A percentile compares a stretch with the other conserved stretches of the same genome.
phyloP scores from a whole-genome alignment of 2,329 filamentous ascomycete species.

The Cytospora leucostoma region DNA sequence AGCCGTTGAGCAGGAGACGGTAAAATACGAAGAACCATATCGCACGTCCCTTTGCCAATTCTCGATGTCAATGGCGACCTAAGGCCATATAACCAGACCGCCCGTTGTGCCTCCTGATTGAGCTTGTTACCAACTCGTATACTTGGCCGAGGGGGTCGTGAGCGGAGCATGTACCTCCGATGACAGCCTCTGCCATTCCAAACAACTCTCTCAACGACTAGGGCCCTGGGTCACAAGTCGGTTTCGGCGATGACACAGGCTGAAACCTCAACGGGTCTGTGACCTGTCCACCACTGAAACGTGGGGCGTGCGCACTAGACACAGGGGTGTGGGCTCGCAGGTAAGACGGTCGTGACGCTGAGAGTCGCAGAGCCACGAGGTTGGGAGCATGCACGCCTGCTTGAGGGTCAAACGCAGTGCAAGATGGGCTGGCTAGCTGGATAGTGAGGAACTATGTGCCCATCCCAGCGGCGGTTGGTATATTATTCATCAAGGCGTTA shows the following conservation, averaged over 20 bases:
- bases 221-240: too few relatives aligned
- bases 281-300: slow-evolving; percentile 23
- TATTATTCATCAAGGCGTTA: background rate
- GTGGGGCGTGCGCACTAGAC: slow-evolving; percentile 2
- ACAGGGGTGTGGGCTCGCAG: background rate
- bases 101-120: too few relatives aligned
- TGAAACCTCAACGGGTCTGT: slow-evolving; percentile 27
- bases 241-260: background rate
- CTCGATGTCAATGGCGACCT: too few relatives aligned
- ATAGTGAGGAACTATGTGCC: background rate
- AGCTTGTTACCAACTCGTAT: too few relatives aligned
- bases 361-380: background rate
- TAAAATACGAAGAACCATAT: too few relatives aligned
- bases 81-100: too few relatives aligned
- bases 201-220: too few relatives aligned
- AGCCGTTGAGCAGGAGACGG: too few relatives aligned
- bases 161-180: too few relatives aligned
- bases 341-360: background rate
- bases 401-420: background rate
- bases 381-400: background rate
- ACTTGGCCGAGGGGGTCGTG: too few relatives aligned
- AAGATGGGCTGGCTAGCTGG: background rate
- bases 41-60: too few relatives aligned
- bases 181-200: too few relatives aligned
- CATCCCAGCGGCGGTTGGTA: background rate